Base-by-base conservation (phyloP, 129 eudicot genomes). In the Escallonia rubra region DNA sequence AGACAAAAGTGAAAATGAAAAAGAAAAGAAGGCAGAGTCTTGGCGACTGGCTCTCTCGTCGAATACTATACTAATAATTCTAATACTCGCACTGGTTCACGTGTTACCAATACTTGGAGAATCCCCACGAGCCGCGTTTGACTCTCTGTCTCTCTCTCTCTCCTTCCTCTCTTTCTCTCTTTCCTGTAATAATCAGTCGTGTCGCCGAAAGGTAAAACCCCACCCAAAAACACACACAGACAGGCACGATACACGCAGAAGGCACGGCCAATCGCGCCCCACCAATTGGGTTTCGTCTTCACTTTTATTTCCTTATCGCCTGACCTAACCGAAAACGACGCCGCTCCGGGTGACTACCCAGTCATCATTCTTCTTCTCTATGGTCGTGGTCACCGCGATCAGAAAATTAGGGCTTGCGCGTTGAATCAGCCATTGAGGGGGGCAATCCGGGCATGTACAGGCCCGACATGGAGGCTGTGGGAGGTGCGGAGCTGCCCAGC, bases 161-260 rank as follows among this genome's bases (percentile, higher is more conserved):
- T 23, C 34, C n/a, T n/a, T n/a, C n/a, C n/a, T 23, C 34, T 23
- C 34, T 23, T 23, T 23, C 34, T 23, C 34, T 23, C 1, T 23
- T 23, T 23, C 34, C 34, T 23, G 34, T 23, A 23, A 1, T 23
- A 23, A 23, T 23, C 34, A 23, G 34, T 23, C 76, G 82, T 77
- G 76, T 76, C 76, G 79, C 86, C 79, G 74, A 81, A 81, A 80
- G 78, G 75, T 75, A 48, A 67, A 77, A 72, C 76, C 61, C 79
- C 70, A 72, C 84, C 81, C 88, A 77, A 83, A 75, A 69, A 83
- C 74, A 74, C 74, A 63, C 86, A 55, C 75, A 55, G 67, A 54
- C 65, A 42, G 15, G 7, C 62, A 50, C 77, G 34, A 23, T 23
- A 23, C 34, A 41, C 73, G 41, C 74, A 67, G 59, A 73, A 23